Evolutionary conservation across 371 early-diverging fungal species (phyloP).

Genomic region (Parasitella parasitica): DNA sequence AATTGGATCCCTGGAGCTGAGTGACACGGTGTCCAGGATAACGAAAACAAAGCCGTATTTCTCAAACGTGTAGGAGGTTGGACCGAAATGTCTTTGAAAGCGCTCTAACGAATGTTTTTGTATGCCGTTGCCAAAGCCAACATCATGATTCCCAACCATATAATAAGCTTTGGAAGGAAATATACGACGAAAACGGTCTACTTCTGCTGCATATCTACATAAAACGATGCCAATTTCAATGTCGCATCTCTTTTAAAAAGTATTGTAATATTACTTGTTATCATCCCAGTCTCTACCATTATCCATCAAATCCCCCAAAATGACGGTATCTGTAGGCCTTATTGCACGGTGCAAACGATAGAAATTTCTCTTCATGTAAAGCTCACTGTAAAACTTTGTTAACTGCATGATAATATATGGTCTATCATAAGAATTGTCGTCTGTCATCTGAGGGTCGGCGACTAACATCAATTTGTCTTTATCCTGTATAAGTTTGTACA

Average conservation of each 20-base stretch:
- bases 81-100: slow-evolving; percentile 65
- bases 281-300: slow-evolving; percentile 83
- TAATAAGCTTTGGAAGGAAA: slow-evolving; percentile 26
- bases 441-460: slow-evolving; percentile 94
- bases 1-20: slow-evolving; percentile 46
- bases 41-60: slow-evolving; percentile 67
- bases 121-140: slow-evolving; percentile 82
- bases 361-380: slow-evolving; percentile 85
- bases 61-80: slow-evolving; percentile 60
- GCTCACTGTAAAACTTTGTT: slow-evolving; percentile 78
- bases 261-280: slow-evolving; percentile 26
- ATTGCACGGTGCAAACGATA: slow-evolving; percentile 39
- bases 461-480: slow-evolving; percentile 45
- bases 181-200: slow-evolving; percentile 31
- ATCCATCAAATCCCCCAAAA: slow-evolving; percentile 90
- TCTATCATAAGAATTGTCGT: slow-evolving; percentile 77
- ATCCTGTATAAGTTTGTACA: too few species aligned
- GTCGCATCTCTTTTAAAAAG: not conserved
- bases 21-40: slow-evolving; percentile 75
- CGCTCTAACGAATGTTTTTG: slow-evolving; percentile 48
- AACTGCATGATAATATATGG: slow-evolving; percentile 50
- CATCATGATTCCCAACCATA: slow-evolving; percentile 92
- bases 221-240: not conserved
- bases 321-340: slow-evolving; percentile 65
- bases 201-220: slow-evolving; percentile 11